A percentile compares a stretch with the other conserved stretches of the same genome.
Evolutionary conservation across 73 alveolate genomes (phyloP).

Genomic region (Tetrahymena thermophila): DNA sequence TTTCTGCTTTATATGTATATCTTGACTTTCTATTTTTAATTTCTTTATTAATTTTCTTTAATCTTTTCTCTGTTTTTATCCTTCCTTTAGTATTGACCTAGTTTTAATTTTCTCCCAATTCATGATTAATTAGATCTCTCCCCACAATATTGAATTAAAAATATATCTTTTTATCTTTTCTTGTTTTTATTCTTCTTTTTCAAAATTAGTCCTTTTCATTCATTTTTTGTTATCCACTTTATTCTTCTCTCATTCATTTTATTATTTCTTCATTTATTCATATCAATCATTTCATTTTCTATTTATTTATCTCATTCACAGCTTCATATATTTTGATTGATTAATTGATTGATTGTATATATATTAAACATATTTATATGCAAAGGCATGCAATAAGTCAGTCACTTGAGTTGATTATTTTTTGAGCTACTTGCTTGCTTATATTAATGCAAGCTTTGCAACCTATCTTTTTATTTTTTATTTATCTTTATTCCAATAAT

Average conservation of each 20-base stretch:
- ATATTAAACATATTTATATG: too few species aligned
- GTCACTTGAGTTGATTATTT: too few species aligned
- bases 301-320: neutral
- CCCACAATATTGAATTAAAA: neutral
- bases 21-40: neutral
- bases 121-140: neutral
- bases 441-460: too few species aligned
- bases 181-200: neutral
- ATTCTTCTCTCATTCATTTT: neutral
- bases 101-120: neutral
- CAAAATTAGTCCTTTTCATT: neutral
- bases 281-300: neutral
- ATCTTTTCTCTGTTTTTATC: neutral
- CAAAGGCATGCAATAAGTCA: too few species aligned
- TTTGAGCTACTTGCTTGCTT: too few species aligned
- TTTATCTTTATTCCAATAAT: too few species aligned
- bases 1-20: neutral
- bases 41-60: neutral
- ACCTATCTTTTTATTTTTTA: too few species aligned
- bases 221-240: neutral
- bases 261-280: neutral
- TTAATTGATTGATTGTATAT: too few species aligned
- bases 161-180: neutral
- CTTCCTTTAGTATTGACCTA: conserved; percentile 2
- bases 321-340: neutral